Percentiles rank a stretch among this genome's conserved stretches.
These are phyloP conservation scores for Phellopilus nigrolimitatus DNA, from an alignment of 1,284 basidiomycete genomes.

Conservation along the genomic window DNA sequence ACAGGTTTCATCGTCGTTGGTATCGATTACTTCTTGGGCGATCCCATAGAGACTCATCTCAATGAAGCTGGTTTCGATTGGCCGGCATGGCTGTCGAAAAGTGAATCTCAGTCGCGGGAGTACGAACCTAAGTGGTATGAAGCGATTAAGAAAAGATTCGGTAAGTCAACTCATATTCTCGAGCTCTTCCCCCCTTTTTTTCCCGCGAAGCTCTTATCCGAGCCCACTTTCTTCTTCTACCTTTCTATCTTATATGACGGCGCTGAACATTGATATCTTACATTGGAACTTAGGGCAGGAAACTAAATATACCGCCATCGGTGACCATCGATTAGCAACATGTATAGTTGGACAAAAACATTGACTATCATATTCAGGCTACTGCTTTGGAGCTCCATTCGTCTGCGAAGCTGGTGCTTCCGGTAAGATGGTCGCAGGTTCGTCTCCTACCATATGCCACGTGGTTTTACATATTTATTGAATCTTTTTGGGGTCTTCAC, in stretches of 20 bases:
- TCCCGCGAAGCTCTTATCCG: too few relatives aligned
- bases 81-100: conserved; percentile 36
- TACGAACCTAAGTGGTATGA: conserved; percentile 45
- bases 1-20: conserved; percentile 50
- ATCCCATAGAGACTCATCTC: conserved; percentile 36
- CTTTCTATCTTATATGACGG: too few relatives aligned
- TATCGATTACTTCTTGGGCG: too few relatives aligned
- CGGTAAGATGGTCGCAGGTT: conserved; percentile 44
- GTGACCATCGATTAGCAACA: too few relatives aligned
- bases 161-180: too few relatives aligned
- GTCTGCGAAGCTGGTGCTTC: conserved; percentile 44
- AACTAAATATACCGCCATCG: conserved; percentile 34
- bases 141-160: conserved; percentile 41
- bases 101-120: conserved; percentile 32
- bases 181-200: conserved; percentile 16
- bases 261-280: too few relatives aligned
- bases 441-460: too few relatives aligned
- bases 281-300: not conserved
- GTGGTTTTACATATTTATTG: too few relatives aligned
- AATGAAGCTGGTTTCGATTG: conserved; percentile 38
- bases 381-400: too few relatives aligned
- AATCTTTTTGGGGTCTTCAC: too few relatives aligned
- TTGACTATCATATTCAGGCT: conserved; percentile 33
- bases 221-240: too few relatives aligned
- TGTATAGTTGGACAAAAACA: too few relatives aligned